Percentiles rank a stretch among this genome's conserved stretches.
phyloP scores from a whole-genome alignment of 495 filamentous ascomycete species.

The Pyrenula massariospora region DNA sequence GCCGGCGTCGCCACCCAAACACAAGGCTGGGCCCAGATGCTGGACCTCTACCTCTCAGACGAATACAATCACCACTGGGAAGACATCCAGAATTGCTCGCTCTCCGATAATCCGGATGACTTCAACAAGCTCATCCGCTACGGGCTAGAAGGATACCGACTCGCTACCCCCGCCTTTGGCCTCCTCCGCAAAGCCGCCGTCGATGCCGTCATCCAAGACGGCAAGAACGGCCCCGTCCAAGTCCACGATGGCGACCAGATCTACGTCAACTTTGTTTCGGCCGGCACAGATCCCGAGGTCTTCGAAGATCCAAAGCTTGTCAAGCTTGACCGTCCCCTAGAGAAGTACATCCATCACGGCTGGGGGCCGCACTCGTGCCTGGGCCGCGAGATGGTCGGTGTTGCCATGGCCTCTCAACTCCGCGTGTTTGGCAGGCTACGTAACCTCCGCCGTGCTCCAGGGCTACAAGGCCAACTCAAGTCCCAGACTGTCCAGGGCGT shows the following conservation, averaged over 20 bases:
- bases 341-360: constrained; percentile 58
- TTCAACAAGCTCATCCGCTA: constrained; percentile 7
- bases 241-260: constrained; percentile 41
- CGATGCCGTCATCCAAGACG: constrained; percentile 2
- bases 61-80: constrained; percentile 42
- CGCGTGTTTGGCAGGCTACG: constrained; percentile 42
- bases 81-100: constrained; percentile 43
- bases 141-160: constrained; percentile 4
- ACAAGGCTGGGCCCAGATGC: constrained; percentile 56
- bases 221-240: constrained; percentile 16
- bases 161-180: constrained; percentile 8
- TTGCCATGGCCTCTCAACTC: constrained; percentile 56
- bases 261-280: constrained; percentile 37
- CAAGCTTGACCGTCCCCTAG: constrained; percentile 52
- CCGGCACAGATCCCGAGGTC: constrained; percentile 44
- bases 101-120: constrained; percentile 1
- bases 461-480: constrained; percentile 62
- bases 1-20: constrained; percentile 59
- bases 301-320: constrained; percentile 63
- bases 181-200: constrained; percentile 4
- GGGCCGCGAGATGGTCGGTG: constrained; percentile 46
- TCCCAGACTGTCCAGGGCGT: constrained; percentile 49
- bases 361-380: constrained; percentile 50
- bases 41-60: constrained; percentile 64
- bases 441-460: constrained; percentile 55